Percentiles rank a stretch among this genome's conserved stretches.
These are phyloP conservation scores for Apophysomyces elegans DNA, from an alignment of 371 early-diverging fungal genomes.

Conservation along the genomic window DNA sequence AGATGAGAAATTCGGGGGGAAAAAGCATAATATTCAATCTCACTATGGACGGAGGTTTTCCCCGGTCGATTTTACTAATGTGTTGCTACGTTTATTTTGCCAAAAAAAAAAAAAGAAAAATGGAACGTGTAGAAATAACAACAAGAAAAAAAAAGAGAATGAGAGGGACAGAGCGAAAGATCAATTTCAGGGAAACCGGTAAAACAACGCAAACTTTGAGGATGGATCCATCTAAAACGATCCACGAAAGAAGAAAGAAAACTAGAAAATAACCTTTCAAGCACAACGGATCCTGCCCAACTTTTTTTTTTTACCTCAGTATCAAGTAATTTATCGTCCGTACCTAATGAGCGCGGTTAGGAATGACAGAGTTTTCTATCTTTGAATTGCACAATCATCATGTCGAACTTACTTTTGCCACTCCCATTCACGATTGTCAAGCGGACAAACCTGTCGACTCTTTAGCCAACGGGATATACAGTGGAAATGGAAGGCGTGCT, in stretches of 20 bases:
- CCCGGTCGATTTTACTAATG: too few relatives aligned
- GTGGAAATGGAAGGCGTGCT: slow-evolving; percentile 99
- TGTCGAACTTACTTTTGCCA: slow-evolving; percentile 82
- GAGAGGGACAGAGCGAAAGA: slow-evolving; percentile 4
- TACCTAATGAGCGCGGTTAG: slow-evolving; percentile 14
- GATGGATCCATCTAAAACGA: not conserved
- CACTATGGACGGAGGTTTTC: too few relatives aligned
- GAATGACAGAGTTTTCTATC: slow-evolving; percentile 1
- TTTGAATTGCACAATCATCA: not conserved
- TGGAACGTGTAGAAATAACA: slow-evolving; percentile 1
- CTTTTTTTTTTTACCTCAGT: not conserved
- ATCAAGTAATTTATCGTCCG: slow-evolving; percentile 26
- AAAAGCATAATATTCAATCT: too few relatives aligned
- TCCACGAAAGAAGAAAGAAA: not conserved
- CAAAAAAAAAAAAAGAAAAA: not conserved
- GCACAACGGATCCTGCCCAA: not conserved
- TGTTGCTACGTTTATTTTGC: too few relatives aligned
- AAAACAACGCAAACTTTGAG: too few relatives aligned
- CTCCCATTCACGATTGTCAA: slow-evolving; percentile 99
- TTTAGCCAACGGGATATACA: slow-evolving; percentile 99
- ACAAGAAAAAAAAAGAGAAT: not conserved
- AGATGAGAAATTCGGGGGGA: too few relatives aligned
- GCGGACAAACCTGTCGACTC: slow-evolving; percentile 97
- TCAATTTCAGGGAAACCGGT: too few relatives aligned
- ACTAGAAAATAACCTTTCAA: not conserved